phyloP scores from a whole-genome alignment of 306 rosid species.

The Lathyrus oleraceus region DNA sequence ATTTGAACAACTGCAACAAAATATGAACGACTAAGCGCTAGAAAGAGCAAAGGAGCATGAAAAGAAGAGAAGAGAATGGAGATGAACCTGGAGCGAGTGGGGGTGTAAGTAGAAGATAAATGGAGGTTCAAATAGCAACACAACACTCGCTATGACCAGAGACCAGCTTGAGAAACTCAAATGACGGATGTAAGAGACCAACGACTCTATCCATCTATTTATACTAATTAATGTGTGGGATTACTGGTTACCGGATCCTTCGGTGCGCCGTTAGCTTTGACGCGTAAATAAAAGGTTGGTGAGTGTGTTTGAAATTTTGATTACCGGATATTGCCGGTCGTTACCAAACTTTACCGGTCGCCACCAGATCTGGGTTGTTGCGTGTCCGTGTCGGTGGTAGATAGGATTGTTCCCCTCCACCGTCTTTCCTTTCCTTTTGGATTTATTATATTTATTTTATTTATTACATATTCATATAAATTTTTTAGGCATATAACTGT shows the following conservation, averaged over 20 bases:
- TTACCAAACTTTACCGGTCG: conserved; percentile 45
- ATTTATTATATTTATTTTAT: too few relatives aligned
- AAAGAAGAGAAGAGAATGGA: conserved; percentile 13
- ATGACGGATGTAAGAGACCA: neutral
- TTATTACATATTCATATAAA: too few relatives aligned
- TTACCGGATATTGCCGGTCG: conserved; percentile 49
- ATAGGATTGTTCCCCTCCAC: neutral
- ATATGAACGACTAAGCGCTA: neutral
- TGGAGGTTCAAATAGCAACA: neutral
- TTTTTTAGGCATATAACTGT: too few relatives aligned
- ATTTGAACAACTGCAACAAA: neutral
- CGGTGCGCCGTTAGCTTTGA: conserved; percentile 48
- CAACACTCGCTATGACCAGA: conserved; percentile 8
- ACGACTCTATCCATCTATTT: conserved; percentile 32
- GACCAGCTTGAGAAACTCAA: neutral
- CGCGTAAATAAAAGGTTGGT: conserved; percentile 50
- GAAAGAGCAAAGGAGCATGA: neutral
- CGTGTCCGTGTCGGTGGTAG: conserved; percentile 38
- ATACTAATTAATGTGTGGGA: conserved; percentile 28
- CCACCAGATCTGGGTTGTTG: neutral
- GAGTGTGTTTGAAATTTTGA: neutral
- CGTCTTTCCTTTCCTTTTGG: neutral
- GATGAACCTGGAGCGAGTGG: conserved; percentile 44
- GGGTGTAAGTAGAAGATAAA: neutral
- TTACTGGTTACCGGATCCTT: conserved; percentile 52